These are phyloP conservation scores for Penicillium expansum DNA, from an alignment of 2,329 filamentous ascomycete species.

Conservation along the genomic window DNA sequence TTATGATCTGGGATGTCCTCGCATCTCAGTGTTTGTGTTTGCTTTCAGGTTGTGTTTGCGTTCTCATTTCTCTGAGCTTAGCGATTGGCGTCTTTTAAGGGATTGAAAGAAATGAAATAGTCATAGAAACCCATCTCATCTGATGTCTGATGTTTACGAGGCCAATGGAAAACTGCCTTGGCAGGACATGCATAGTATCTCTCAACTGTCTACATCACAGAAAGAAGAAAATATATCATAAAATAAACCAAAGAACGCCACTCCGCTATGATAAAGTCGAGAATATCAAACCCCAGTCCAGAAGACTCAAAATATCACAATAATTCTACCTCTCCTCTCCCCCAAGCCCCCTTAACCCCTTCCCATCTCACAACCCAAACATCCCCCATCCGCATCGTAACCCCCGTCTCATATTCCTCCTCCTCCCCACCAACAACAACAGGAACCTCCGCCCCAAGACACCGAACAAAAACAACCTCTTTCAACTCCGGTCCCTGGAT, in stretches of 20 bases:
- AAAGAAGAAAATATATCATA: not conserved
- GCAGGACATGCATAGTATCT: not conserved
- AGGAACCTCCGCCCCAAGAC: constrained; percentile 48
- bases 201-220: not conserved
- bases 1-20: not conserved
- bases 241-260: not conserved
- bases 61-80: constrained; percentile 23
- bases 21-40: constrained; percentile 1
- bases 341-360: constrained; percentile 61
- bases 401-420: constrained; percentile 27
- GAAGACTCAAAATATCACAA: constrained; percentile 28
- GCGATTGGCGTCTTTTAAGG: constrained; percentile 24
- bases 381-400: constrained; percentile 55
- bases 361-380: constrained; percentile 70
- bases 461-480: constrained; percentile 77
- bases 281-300: constrained; percentile 1
- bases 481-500: constrained; percentile 82
- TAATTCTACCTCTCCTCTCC: constrained; percentile 45
- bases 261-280: constrained; percentile 4
- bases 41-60: not conserved
- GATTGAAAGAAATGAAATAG: constrained; percentile 8
- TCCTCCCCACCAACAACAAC: constrained; percentile 37
- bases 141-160: not conserved
- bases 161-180: not conserved
- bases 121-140: constrained; percentile 2